Evolutionary conservation across 176 grass and related monocot species (phyloP).

Genomic region (Carex pumila): DNA sequence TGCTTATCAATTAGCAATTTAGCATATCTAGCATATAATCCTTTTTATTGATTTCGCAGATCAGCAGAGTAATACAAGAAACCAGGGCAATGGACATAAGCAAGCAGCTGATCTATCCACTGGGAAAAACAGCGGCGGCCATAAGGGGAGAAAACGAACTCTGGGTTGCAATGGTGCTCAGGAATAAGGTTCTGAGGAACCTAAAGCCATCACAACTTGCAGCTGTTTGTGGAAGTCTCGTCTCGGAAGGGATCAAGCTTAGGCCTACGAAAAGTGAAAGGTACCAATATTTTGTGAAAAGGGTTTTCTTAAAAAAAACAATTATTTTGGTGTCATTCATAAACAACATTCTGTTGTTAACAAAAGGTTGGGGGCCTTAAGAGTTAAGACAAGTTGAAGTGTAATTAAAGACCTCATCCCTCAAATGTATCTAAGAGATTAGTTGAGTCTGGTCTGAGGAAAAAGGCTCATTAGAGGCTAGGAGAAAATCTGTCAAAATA

Average conservation of each 20-base stretch:
- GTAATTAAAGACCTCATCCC: not conserved
- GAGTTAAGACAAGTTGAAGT: constrained; percentile 1
- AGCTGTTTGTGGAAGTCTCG: constrained; percentile 95
- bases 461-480: not conserved
- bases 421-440: not conserved
- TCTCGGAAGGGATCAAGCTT: constrained; percentile 96
- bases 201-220: constrained; percentile 89
- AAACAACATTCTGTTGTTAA: not conserved
- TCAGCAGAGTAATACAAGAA: constrained; percentile 96
- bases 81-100: constrained; percentile 87
- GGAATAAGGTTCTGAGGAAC: constrained; percentile 84
- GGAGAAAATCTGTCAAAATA: not conserved
- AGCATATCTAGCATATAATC: not conserved
- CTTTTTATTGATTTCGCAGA: constrained; percentile 42
- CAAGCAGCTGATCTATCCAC: constrained; percentile 79
- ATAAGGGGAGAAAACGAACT: constrained; percentile 95
- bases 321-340: not conserved
- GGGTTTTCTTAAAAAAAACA: not conserved
- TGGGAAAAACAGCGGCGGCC: constrained; percentile 88
- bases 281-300: constrained; percentile 28
- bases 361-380: not conserved
- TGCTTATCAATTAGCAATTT: not conserved
- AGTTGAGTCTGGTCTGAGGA: not conserved
- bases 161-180: constrained; percentile 89
- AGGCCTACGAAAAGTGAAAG: constrained; percentile 82